Conservation (phyloP, 2,329 filamentous ascomycete species). For the Stenocarpella maydis region DNA sequence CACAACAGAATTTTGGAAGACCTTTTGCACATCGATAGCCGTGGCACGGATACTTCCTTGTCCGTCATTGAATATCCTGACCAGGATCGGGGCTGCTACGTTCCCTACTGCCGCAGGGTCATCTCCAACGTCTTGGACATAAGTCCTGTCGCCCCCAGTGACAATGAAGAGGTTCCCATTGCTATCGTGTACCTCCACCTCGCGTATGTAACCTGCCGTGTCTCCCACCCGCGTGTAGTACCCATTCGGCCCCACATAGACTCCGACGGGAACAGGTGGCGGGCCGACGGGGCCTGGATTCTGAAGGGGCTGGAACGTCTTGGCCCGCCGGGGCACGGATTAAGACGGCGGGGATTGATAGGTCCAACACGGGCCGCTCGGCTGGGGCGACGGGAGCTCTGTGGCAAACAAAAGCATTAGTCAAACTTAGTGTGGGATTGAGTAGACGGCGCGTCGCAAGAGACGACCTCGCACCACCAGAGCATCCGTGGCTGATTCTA, state of each 20-base stretch:
- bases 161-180: neutral
- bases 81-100: neutral
- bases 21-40: too few relatives aligned
- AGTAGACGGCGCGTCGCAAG: neutral
- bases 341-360: neutral
- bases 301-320: constrained; percentile 4
- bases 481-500: neutral
- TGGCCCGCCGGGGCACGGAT: neutral
- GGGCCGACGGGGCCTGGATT: constrained; percentile 1
- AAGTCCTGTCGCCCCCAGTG: neutral
- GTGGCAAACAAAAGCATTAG: neutral
- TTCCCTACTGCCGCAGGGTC: neutral
- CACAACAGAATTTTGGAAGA: neutral
- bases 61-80: neutral
- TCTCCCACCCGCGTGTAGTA: neutral
- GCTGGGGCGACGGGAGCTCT: neutral
- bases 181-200: neutral
- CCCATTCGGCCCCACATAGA: neutral
- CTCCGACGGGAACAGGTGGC: neutral
- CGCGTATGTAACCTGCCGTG: neutral
- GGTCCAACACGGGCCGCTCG: neutral
- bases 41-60: too few relatives aligned
- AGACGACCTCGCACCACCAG: neutral
- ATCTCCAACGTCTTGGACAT: neutral
- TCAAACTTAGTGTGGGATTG: neutral